Percentiles rank a stretch among this genome's conserved stretches.
Evolutionary conservation across 768 basidiomycete species (phyloP).

Genomic region (Boletus eberwhitei): DNA sequence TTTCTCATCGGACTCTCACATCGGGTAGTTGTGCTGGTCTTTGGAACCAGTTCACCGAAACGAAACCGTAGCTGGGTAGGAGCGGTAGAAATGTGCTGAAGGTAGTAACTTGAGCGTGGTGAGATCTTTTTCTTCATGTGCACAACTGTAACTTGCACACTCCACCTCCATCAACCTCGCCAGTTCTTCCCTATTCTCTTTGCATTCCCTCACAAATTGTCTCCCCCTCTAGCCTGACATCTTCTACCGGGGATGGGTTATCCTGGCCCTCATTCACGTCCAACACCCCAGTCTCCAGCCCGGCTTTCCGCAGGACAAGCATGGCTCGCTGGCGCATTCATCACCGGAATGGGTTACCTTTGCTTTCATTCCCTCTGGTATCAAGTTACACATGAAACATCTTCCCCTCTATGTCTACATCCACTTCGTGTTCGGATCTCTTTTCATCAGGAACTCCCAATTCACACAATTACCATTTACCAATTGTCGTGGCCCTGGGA

Average conservation of each 20-base stretch:
- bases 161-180: no score
- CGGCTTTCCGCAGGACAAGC: slow-evolving; percentile 24
- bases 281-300: slow-evolving; percentile 10
- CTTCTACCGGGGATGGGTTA: slow-evolving; percentile 2
- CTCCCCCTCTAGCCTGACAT: background rate
- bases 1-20: no score
- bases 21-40: no score
- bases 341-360: slow-evolving; percentile 27
- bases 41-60: no score
- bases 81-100: no score
- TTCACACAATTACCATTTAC: slow-evolving; percentile 32
- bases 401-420: slow-evolving; percentile 20
- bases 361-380: slow-evolving; percentile 20
- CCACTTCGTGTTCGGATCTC: slow-evolving; percentile 24
- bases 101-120: no score
- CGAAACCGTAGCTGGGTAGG: no score
- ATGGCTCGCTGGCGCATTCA: slow-evolving; percentile 27
- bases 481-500: slow-evolving; percentile 23
- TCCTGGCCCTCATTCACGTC: slow-evolving; percentile 13
- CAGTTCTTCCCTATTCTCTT: no score
- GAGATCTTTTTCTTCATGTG: no score
- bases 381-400: slow-evolving; percentile 6
- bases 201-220: no score
- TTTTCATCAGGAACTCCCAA: slow-evolving; percentile 22
- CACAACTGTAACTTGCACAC: no score